Base-by-base conservation (phyloP, 148 eudicot genomes). In the Spergularia marina region DNA sequence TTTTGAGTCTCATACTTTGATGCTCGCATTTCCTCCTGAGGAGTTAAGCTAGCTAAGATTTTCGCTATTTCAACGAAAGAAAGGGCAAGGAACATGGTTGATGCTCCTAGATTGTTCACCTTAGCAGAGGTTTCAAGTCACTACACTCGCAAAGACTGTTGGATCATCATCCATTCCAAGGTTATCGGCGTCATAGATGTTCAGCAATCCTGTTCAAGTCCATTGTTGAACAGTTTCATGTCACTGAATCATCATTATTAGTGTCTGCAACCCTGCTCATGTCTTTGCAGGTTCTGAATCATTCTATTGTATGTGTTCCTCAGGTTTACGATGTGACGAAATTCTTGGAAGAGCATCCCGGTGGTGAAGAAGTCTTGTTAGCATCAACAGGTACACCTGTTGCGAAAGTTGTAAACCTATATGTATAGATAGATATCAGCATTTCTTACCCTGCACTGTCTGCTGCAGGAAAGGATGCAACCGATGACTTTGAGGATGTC, bases 401-500 rank as follows among this genome's bases (percentile, higher is more conserved):
- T 15, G 13, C 44, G 8, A 44, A 44, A 6, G 8, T 9, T 44
- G 49, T 30, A 30, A 30, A 2, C 49, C 49, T 44, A 1, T 41
- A 7, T 5, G 0, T 44, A 6, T 44, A 44, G 7, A 44, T 44
- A 44, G 8, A 44, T 34, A 12, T 40, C n/a, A 2, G 51, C 18
- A 9, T 40, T 16, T 65, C 51, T 39, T 40, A 65, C 2, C 0
- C 7, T 16, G 23, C 52, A 7, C 18, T 65, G 0, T 52, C 21
- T 25, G 40, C 12, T 71, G 14, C 67, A 85, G 89, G 87, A 20
- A 87, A 84, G 81, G 87, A 85, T 69, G 89, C 85, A 25, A 89
- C 85, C 41, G 84, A 84, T 41, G 89, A 89, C 44, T 89, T 87
- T 69, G 90, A 89, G 80, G 80, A 81, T 17, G 91, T 75, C 23